Conservation (phyloP, 2,329 filamentous ascomycete species). For the Fusarium transvaalense region DNA sequence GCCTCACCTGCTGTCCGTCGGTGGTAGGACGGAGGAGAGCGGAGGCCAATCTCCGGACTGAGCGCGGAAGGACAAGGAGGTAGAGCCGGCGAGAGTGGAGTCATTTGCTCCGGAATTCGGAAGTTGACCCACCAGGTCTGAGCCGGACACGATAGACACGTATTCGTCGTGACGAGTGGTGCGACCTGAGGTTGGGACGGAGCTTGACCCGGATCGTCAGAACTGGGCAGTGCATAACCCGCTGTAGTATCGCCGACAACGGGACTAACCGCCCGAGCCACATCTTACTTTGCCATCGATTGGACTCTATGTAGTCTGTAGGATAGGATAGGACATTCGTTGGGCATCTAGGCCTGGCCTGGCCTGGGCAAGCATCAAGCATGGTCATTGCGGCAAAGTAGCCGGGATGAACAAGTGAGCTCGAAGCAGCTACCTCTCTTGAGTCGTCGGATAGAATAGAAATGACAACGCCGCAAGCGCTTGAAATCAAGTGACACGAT, state of each 20-base stretch:
- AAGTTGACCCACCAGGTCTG: constrained; percentile 14
- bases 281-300: background rate
- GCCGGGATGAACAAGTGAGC: constrained; percentile 27
- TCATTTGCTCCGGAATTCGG: constrained; percentile 31
- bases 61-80: constrained; percentile 15
- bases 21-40: constrained; percentile 21
- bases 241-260: constrained; percentile 23
- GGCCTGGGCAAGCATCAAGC: constrained; percentile 39
- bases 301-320: background rate
- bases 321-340: constrained; percentile 7
- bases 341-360: constrained; percentile 39
- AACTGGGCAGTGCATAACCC: constrained; percentile 14
- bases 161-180: constrained; percentile 31
- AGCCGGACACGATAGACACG: constrained; percentile 33
- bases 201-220: constrained; percentile 29
- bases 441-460: constrained; percentile 7
- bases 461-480: constrained; percentile 20
- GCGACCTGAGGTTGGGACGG: constrained; percentile 23
- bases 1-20: constrained; percentile 9
- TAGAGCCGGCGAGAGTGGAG: constrained; percentile 40
- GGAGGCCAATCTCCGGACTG: constrained; percentile 28
- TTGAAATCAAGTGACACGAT: constrained; percentile 12
- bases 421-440: constrained; percentile 16
- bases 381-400: constrained; percentile 30
- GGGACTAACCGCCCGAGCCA: constrained; percentile 13